Evolutionary conservation across 78 protist species (phyloP), one percentile per base, ranked within the genome.

Genomic region (Speleostelium caveatum): DNA sequence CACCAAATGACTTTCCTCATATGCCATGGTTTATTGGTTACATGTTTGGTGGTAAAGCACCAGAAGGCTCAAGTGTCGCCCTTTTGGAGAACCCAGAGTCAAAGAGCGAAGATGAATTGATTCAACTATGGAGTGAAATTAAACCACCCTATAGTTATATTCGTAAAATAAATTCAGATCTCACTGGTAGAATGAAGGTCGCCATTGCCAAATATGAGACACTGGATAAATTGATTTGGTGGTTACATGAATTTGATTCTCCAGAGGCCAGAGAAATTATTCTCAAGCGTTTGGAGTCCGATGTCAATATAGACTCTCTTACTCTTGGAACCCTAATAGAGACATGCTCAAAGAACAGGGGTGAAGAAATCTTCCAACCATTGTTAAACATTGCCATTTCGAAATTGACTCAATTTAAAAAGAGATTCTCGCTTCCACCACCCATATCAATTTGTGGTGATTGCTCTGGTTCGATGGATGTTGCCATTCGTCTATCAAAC

Each of bases 401-500:
- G 24, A 66, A 59, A 39, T 22, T 89, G 49, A 22, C 51, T 21
- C 39, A 22, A 2, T 49, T 89, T 33, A 53, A 58, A 28, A 33
- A 66, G 41, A 41, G 39, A 30, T 75, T 89, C 60, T 59, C 86
- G 6, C 35, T 91, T 19, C 92, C 87, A 28, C 45, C 86, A 62
- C 94, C 91, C 16, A 66, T 80, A 30, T 77, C 80, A 10, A 68
- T 61, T 16, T 61, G 51, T 28, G 83, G 91, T 60, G 95, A 91
- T 42, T 58, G 73, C 17, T 80, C 91, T 19, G 90, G 89, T 28
- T 60, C 76, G 2, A 91, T 91, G 95, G 63, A 79, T 3, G 73
- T 80, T 14, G 95, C 95, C 22, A 35, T 91, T 41, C 38, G 90
- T 30, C 30, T 86, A 16, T 42, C 91, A 16, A 72, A 53, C 26